Evolutionary conservation across 2,329 filamentous ascomycete species (phyloP).

Genomic region (Exserohilum turcica): DNA sequence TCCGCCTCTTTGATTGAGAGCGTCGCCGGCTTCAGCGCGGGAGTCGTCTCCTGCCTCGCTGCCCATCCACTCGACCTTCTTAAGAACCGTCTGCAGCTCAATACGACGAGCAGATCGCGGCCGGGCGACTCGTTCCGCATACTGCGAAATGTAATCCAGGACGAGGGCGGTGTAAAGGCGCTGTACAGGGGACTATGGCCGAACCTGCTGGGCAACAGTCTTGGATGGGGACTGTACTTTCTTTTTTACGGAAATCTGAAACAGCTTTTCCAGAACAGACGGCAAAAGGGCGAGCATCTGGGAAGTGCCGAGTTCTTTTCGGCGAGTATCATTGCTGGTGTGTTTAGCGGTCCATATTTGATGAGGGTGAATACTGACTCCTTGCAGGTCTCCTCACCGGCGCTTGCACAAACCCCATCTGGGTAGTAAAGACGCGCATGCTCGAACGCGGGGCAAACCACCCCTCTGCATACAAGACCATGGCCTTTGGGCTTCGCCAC

Average conservation of each 20-base stretch:
- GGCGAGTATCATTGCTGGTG: conserved; percentile 68
- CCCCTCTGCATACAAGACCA: conserved; percentile 79
- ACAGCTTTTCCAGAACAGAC: conserved; percentile 54
- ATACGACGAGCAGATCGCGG: conserved; percentile 49
- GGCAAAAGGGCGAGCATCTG: conserved; percentile 52
- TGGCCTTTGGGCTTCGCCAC: conserved; percentile 70
- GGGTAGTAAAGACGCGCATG: conserved; percentile 99
- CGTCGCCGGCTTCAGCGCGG: conserved; percentile 86
- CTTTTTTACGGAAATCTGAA: conserved; percentile 70
- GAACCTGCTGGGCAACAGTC: conserved; percentile 88
- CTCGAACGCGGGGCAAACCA: conserved; percentile 77
- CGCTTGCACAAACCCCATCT: conserved; percentile 88
- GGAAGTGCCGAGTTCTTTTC: conserved; percentile 77
- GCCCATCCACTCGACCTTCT: conserved; percentile 94
- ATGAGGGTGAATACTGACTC: conserved; percentile 9
- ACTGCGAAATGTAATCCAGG: conserved; percentile 56
- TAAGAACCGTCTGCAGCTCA: conserved; percentile 88
- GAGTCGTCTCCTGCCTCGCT: conserved; percentile 80
- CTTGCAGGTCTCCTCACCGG: conserved; percentile 73
- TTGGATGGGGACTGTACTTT: conserved; percentile 93
- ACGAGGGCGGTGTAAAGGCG: conserved; percentile 66
- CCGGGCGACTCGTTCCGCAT: conserved; percentile 61
- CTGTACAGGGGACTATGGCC: conserved; percentile 90
- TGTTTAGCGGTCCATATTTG: conserved; percentile 9
- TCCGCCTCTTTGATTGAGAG: conserved; percentile 81